Conservation (phyloP, 306 rosid species). For the Argentina anserina region DNA sequence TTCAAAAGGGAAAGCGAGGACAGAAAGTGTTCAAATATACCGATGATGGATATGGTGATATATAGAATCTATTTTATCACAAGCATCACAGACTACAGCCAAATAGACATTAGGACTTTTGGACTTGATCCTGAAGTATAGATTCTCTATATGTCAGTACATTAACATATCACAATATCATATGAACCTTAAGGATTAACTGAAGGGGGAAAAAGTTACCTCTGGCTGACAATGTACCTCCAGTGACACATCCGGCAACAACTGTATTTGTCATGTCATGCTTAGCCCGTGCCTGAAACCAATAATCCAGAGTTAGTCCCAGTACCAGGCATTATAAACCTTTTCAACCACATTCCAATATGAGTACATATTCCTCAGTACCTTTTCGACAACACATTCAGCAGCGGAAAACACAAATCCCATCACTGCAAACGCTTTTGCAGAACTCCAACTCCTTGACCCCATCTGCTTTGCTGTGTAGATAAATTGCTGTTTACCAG, state of each 20-base stretch:
- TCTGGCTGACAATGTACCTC: slow-evolving; percentile 85
- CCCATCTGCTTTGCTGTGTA: slow-evolving; percentile 94
- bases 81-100: not conserved
- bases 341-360: not conserved
- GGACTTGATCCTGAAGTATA: not conserved
- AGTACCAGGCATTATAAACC: slow-evolving; percentile 19
- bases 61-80: not conserved
- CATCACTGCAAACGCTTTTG: slow-evolving; percentile 95
- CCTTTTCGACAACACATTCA: slow-evolving; percentile 94
- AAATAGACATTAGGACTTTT: not conserved
- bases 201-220: slow-evolving; percentile 37
- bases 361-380: slow-evolving; percentile 12
- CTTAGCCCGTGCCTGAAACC: slow-evolving; percentile 72
- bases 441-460: slow-evolving; percentile 79
- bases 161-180: not conserved
- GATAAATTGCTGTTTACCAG: slow-evolving; percentile 61
- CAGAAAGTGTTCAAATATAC: not conserved
- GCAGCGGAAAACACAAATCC: slow-evolving; percentile 90
- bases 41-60: not conserved
- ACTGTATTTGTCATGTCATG: slow-evolving; percentile 79
- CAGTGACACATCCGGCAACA: slow-evolving; percentile 89
- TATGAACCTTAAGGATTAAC: not conserved
- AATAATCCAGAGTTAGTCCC: slow-evolving; percentile 2
- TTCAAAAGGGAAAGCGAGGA: not conserved
- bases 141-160: not conserved